Conservation (phyloP, 768 basidiomycete species). For the Cyathus striatus region DNA sequence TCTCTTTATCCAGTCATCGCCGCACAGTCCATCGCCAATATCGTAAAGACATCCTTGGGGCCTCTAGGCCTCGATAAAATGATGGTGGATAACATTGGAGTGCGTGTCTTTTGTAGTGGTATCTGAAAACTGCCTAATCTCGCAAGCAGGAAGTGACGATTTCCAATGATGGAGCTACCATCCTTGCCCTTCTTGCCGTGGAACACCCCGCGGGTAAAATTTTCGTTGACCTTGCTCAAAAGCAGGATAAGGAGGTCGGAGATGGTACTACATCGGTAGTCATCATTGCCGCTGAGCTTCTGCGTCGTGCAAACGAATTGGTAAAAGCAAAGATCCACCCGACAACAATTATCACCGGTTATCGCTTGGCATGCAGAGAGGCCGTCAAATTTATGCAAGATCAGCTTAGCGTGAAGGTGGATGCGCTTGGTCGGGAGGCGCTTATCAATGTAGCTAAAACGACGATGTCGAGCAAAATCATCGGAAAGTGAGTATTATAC, state of each 20-base stretch:
- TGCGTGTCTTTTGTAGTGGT: too few relatives aligned
- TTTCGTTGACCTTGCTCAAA: constrained; percentile 97
- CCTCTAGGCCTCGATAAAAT: constrained; percentile 95
- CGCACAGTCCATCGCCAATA: constrained; percentile 94
- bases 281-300: constrained; percentile 94
- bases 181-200: constrained; percentile 87
- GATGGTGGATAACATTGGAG: constrained; percentile 97
- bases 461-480: constrained; percentile 98
- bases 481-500: constrained; percentile 74
- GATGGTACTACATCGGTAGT: constrained; percentile 99
- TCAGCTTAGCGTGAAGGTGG: constrained; percentile 92
- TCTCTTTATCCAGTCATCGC: constrained; percentile 69
- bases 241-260: constrained; percentile 98
- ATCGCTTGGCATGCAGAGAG: constrained; percentile 93
- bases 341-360: constrained; percentile 98
- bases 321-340: constrained; percentile 98
- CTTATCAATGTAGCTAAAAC: constrained; percentile 97
- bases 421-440: constrained; percentile 85
- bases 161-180: constrained; percentile 99
- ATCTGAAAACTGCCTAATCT: too few relatives aligned
- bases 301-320: constrained; percentile 94
- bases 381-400: constrained; percentile 98
- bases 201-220: constrained; percentile 97
- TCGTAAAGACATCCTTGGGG: constrained; percentile 93
- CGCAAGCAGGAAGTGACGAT: constrained; percentile 99